phyloP scores from a whole-genome alignment of 1,139 yeast species.

The Pichia sp. region DNA sequence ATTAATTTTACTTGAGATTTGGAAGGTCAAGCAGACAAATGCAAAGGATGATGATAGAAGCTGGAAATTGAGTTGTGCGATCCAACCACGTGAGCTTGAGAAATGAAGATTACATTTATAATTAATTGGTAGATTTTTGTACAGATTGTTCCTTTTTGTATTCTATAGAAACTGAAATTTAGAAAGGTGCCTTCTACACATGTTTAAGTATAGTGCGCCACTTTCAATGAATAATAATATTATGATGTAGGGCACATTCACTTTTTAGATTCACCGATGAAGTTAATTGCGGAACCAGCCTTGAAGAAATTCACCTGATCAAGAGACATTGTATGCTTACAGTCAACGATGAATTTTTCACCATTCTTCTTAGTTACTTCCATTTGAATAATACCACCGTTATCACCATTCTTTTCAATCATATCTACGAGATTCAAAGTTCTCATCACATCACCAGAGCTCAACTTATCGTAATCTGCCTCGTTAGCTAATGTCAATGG shows the following conservation, averaged over 20 bases:
- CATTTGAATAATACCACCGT: conserved; percentile 72
- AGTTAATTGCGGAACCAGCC: conserved; percentile 95
- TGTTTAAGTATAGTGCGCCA: too few relatives aligned
- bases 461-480: conserved; percentile 73
- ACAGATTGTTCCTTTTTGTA: background rate
- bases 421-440: conserved; percentile 74
- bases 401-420: conserved; percentile 74
- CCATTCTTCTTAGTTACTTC: conserved; percentile 75
- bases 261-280: conserved; percentile 64
- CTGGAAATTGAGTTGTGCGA: conserved; percentile 61
- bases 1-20: conserved; percentile 55
- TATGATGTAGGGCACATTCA: conserved; percentile 12
- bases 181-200: too few relatives aligned
- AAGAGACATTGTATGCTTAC: conserved; percentile 93
- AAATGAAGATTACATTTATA: background rate
- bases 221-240: too few relatives aligned
- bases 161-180: background rate
- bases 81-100: conserved; percentile 29
- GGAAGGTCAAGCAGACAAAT: conserved; percentile 61
- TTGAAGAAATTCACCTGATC: conserved; percentile 95
- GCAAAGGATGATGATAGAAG: conserved; percentile 58
- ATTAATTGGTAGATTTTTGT: background rate
- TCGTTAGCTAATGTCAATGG: conserved; percentile 90
- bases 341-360: conserved; percentile 55
- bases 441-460: conserved; percentile 70